phyloP scores from a whole-genome alignment of 352 stramenopile species.

The Phytophthora multivora region DNA sequence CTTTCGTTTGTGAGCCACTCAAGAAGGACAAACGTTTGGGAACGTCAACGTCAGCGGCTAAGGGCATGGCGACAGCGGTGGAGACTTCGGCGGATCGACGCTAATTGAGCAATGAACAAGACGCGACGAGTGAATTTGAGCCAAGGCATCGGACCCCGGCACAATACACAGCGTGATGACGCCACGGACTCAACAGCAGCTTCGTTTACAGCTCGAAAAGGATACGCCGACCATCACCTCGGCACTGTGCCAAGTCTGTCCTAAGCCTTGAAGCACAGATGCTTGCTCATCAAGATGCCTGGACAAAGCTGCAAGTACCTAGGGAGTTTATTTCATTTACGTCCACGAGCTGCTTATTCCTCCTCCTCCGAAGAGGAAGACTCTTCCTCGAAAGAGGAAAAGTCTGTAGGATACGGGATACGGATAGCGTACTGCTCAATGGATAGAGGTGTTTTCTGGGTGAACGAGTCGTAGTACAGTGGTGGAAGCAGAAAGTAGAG shows the following conservation, averaged over 20 bases:
- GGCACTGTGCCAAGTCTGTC: background rate
- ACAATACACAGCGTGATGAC: slow-evolving; percentile 5
- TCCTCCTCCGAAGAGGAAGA: too few relatives aligned
- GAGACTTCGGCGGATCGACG: background rate
- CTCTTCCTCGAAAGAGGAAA: too few relatives aligned
- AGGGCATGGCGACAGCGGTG: background rate
- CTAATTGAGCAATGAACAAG: background rate
- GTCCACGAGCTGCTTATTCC: too few relatives aligned
- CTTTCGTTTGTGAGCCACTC: slow-evolving; percentile 30
- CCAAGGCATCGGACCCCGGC: background rate
- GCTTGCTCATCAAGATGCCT: background rate
- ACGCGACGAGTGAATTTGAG: slow-evolving; percentile 3
- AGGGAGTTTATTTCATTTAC: too few relatives aligned
- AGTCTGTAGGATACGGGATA: slow-evolving; percentile 30
- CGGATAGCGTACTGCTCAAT: background rate
- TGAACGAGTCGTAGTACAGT: slow-evolving; percentile 39
- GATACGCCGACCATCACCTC: background rate
- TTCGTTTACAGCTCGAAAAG: background rate
- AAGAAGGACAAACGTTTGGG: slow-evolving; percentile 31
- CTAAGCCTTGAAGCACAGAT: slow-evolving; percentile 1
- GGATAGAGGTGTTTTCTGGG: slow-evolving; percentile 24
- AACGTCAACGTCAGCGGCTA: slow-evolving; percentile 13
- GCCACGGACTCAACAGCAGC: background rate
- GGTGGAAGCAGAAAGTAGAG: slow-evolving; percentile 42
- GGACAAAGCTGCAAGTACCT: too few relatives aligned